These are phyloP conservation scores for Hyphodiscus sp. DNA, from an alignment of 2,329 filamentous ascomycete genomes.

Conservation along the genomic window DNA sequence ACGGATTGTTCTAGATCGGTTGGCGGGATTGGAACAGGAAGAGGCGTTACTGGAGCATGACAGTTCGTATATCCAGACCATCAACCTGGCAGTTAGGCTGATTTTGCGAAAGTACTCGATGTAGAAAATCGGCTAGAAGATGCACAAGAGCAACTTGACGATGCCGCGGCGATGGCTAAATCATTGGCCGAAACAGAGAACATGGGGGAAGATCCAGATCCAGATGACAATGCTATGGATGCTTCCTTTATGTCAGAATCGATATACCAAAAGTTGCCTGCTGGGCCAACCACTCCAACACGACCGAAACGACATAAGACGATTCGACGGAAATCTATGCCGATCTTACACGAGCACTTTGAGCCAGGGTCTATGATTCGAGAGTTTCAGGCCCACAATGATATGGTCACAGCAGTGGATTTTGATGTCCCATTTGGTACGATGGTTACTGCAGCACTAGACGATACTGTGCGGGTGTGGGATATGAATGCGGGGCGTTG, in stretches of 20 bases:
- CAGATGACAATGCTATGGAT: slow-evolving; percentile 33
- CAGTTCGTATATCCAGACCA: slow-evolving; percentile 43
- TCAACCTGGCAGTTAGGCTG: slow-evolving; percentile 3
- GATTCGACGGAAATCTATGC: slow-evolving; percentile 75
- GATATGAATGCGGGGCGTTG: slow-evolving; percentile 90
- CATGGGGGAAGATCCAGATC: slow-evolving; percentile 48
- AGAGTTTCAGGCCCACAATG: slow-evolving; percentile 81
- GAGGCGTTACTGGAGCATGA: slow-evolving; percentile 88
- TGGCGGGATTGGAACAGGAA: slow-evolving; percentile 83
- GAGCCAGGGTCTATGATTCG: slow-evolving; percentile 82
- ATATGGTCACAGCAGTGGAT: slow-evolving; percentile 83
- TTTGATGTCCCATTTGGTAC: slow-evolving; percentile 98
- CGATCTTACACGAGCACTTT: slow-evolving; percentile 91
- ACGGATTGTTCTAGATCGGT: slow-evolving; percentile 78
- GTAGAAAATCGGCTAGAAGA: slow-evolving; percentile 56
- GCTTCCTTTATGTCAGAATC: slow-evolving; percentile 92
- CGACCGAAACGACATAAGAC: slow-evolving; percentile 49
- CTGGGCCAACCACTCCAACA: slow-evolving; percentile 41
- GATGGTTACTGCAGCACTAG: slow-evolving; percentile 83
- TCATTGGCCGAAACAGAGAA: slow-evolving; percentile 35
- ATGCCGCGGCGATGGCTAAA: slow-evolving; percentile 48
- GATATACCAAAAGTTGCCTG: slow-evolving; percentile 86
- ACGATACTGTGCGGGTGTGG: slow-evolving; percentile 94
- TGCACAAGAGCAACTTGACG: slow-evolving; percentile 51
- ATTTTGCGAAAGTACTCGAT: slow-evolving; percentile 46